Base-by-base conservation (phyloP, 805 yeast species). In the Teunomyces kruisii region DNA sequence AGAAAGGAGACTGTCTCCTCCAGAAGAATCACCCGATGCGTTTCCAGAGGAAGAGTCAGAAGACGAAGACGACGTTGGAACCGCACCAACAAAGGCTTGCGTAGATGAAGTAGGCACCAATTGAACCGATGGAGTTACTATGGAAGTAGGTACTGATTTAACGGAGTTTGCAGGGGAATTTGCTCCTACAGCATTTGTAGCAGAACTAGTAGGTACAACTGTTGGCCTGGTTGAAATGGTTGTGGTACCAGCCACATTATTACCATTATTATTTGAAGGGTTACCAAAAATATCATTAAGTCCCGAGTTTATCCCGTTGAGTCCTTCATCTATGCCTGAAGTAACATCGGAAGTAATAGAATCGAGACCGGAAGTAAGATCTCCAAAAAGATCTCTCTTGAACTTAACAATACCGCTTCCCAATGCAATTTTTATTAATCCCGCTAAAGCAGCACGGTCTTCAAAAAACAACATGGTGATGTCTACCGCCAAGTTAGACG, bases 401-500 rank as follows among this genome's bases (percentile, higher is more conserved):
- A 43, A 27, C 31, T 27, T 24, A 8, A 44, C 24, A 9, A 36
- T 40, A 3, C 45, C 44, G 9, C 39, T 31, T 16, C 50, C 45
- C 36, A 51, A 50, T 42, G 48, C 44, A 22, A 56, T 47, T 8
- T 42, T 41, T 4, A 49, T 49, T 8, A 52, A 39, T 10, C 62
- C 62, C 1, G 56, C 51, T 19, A 54, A 44, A 14, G 48, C 39
- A 29, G 52, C 52, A 41, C 53, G 53, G 46, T 58, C 56, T 17
- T 51, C 49, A 40, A 58, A 53, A 22, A 56, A 29, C 45, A 51
- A 29, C 46, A 54, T 44, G 26, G 54, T 56, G 31, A 58, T 36
- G 47, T 56, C 61, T 16, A 56, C 44, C 3, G 52, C 59, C 44
- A 58, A 51, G 12, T 54, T 55, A 8, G 59, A 55, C 16, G 49